Evolutionary conservation across 1,139 yeast genomes (phyloP).

Genomic region (Yamadazyma dendronema): DNA sequence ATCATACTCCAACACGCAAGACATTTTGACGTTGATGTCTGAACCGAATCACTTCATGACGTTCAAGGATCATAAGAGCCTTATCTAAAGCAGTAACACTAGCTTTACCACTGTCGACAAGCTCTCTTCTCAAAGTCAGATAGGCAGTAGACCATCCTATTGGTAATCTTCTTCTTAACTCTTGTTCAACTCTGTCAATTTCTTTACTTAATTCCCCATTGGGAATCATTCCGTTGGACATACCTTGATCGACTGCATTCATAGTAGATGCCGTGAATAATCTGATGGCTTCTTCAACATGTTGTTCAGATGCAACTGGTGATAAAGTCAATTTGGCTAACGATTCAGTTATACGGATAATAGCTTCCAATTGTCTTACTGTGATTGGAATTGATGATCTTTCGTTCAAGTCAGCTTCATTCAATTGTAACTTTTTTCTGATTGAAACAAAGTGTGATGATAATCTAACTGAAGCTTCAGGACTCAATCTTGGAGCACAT

Average conservation of each 20-base stretch:
- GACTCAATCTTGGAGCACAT: slow-evolving; percentile 90
- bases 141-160: slow-evolving; percentile 96
- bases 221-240: slow-evolving; percentile 40
- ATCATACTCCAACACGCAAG: slow-evolving; percentile 71
- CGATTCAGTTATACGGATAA: slow-evolving; percentile 92
- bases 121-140: slow-evolving; percentile 78
- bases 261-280: slow-evolving; percentile 94
- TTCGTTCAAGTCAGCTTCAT: slow-evolving; percentile 80
- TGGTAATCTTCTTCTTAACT: slow-evolving; percentile 85
- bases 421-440: slow-evolving; percentile 77
- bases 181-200: slow-evolving; percentile 77
- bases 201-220: slow-evolving; percentile 62
- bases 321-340: slow-evolving; percentile 82
- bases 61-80: slow-evolving; percentile 78
- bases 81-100: slow-evolving; percentile 76
- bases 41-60: slow-evolving; percentile 82
- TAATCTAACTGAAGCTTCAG: slow-evolving; percentile 86
- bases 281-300: slow-evolving; percentile 94
- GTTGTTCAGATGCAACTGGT: slow-evolving; percentile 83
- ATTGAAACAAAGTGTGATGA: slow-evolving; percentile 95
- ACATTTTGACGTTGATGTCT: slow-evolving; percentile 87
- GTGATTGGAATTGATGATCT: slow-evolving; percentile 97
- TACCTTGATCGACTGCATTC: slow-evolving; percentile 94
- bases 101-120: slow-evolving; percentile 69
- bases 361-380: slow-evolving; percentile 95